These are phyloP conservation scores for Sugiyamaella pinicola DNA, from an alignment of 1,139 yeast species.

Conservation along the genomic window DNA sequence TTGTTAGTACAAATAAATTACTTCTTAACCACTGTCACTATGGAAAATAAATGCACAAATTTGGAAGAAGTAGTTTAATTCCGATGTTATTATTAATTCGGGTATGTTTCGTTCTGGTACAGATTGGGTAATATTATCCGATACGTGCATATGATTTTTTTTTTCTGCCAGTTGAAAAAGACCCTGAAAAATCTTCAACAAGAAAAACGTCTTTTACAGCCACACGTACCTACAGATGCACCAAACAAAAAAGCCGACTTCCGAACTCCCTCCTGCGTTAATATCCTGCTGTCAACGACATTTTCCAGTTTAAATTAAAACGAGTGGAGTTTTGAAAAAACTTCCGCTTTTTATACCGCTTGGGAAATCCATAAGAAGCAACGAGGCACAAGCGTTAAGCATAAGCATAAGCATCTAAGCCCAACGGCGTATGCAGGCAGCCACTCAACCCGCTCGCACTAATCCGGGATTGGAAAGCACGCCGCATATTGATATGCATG, in stretches of 20 bases:
- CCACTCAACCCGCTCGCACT: conserved; percentile 4
- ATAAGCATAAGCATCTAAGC: conserved; percentile 3
- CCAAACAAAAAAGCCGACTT: too few species aligned
- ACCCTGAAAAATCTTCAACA: neutral
- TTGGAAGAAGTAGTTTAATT: neutral
- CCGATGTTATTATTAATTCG: neutral
- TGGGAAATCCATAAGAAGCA: neutral
- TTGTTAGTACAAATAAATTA: neutral
- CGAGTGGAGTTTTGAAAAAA: neutral
- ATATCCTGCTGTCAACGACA: neutral
- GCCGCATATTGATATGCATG: conserved; percentile 16
- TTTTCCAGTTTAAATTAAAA: neutral
- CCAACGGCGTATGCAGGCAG: conserved; percentile 14
- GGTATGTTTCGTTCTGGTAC: neutral
- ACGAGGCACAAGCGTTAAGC: neutral
- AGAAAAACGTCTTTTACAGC: neutral
- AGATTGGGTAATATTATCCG: neutral
- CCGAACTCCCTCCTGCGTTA: too few species aligned
- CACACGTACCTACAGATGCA: neutral
- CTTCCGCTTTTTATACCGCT: neutral
- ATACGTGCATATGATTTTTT: neutral
- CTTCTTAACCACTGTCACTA: neutral
- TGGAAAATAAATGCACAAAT: neutral
- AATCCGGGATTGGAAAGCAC: conserved; percentile 15
- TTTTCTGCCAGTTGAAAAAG: neutral